These are phyloP conservation scores for Cyclocybe cylindracea DNA, from an alignment of 768 basidiomycete genomes.

Conservation along the genomic window DNA sequence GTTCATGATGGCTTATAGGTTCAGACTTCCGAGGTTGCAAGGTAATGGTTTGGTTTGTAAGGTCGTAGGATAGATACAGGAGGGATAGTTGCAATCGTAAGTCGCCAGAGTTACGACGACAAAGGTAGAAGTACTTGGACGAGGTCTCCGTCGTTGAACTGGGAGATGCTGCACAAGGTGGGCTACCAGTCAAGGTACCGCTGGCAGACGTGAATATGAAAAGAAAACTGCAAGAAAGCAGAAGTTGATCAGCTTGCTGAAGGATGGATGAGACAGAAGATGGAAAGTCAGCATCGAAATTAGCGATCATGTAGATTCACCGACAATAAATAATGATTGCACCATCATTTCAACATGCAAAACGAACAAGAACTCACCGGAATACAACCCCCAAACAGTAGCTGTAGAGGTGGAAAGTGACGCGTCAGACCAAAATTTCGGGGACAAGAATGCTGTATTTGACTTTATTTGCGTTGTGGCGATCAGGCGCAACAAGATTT, in stretches of 20 bases:
- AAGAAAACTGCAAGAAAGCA: conserved; percentile 6
- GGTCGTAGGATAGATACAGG: conserved; percentile 15
- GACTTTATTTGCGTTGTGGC: conserved; percentile 30
- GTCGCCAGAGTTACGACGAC: conserved; percentile 11
- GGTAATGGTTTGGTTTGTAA: conserved; percentile 9
- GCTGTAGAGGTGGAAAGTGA: conserved; percentile 5
- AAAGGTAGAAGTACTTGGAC: no score
- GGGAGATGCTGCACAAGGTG: neutral
- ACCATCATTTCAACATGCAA: conserved; percentile 46
- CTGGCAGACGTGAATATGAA: neutral
- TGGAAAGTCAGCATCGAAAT: conserved; percentile 42
- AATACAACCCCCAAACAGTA: conserved; percentile 10
- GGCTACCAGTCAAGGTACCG: neutral
- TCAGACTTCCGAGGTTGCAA: conserved; percentile 11
- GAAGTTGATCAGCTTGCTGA: conserved; percentile 1
- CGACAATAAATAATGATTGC: conserved; percentile 69
- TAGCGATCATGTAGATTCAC: conserved; percentile 59
- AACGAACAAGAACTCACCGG: conserved; percentile 25
- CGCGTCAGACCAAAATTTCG: conserved; percentile 6
- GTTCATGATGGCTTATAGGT: conserved; percentile 60
- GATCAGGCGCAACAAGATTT: conserved; percentile 24
- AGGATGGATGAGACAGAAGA: neutral
- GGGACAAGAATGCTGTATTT: conserved; percentile 21
- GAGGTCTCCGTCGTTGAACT: no score
- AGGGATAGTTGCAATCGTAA: conserved; percentile 3